A percentile compares a stretch with the other conserved stretches of the same genome.
These are phyloP conservation scores for Dendrocalamus latiflorus DNA, from an alignment of 202 grass and related monocot species.

Conservation along the genomic window DNA sequence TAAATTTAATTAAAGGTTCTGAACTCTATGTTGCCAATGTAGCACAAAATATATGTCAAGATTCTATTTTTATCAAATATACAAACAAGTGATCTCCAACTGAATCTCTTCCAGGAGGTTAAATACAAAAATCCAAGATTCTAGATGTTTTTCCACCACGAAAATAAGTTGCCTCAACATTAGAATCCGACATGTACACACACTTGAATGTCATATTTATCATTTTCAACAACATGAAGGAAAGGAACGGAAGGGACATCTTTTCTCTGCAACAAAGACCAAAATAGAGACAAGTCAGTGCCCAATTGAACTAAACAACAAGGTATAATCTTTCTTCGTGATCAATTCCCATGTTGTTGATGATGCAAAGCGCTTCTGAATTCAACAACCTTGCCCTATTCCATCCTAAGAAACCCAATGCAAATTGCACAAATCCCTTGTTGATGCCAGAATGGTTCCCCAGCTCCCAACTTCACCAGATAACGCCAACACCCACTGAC, in stretches of 20 bases:
- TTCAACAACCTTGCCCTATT: not conserved
- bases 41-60: not conserved
- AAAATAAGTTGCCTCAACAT: not conserved
- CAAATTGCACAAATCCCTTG: not conserved
- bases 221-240: not conserved
- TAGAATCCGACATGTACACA: not conserved
- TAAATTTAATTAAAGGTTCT: constrained; percentile 16
- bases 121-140: not conserved
- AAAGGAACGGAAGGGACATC: not conserved
- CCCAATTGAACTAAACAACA: not conserved
- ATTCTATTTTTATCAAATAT: not conserved
- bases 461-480: not conserved
- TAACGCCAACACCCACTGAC: not conserved
- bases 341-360: too few species aligned
- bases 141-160: not conserved
- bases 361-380: too few species aligned
- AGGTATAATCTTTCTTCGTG: not conserved
- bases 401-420: not conserved
- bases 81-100: not conserved
- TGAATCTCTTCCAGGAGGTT: not conserved
- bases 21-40: not conserved
- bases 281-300: not conserved
- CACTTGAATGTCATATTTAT: too few species aligned
- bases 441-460: too few species aligned
- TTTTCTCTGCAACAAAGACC: not conserved